phyloP scores from a whole-genome alignment of 148 eudicot genomes.

The Spergularia marina region DNA sequence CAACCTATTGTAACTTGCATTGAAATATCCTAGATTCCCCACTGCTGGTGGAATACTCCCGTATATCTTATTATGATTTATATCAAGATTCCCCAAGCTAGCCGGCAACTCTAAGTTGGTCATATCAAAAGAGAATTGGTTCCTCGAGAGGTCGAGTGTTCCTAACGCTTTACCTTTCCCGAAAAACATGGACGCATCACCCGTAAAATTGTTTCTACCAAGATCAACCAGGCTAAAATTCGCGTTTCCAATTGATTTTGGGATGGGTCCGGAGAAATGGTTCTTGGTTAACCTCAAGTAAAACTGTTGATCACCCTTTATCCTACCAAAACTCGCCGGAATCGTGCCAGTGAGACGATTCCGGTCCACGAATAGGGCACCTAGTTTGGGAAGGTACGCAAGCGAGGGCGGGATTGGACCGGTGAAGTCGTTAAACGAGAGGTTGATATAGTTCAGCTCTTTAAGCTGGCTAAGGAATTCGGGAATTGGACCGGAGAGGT shows the following conservation, averaged over 20 bases:
- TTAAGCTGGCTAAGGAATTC: slow-evolving; percentile 1
- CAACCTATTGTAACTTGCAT: too few relatives aligned
- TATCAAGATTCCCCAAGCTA: background rate
- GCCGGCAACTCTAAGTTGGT: background rate
- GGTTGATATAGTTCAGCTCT: background rate
- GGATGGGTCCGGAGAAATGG: slow-evolving; percentile 38
- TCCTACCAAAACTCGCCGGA: slow-evolving; percentile 35
- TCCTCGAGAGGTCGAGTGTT: background rate
- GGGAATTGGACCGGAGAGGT: slow-evolving; percentile 35
- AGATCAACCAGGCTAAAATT: too few relatives aligned
- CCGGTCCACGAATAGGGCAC: slow-evolving; percentile 26
- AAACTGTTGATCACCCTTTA: slow-evolving; percentile 10
- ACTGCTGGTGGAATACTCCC: too few relatives aligned
- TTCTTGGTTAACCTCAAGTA: slow-evolving; percentile 22
- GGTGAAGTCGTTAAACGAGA: slow-evolving; percentile 26
- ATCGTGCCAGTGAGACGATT: slow-evolving; percentile 43
- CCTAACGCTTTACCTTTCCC: background rate
- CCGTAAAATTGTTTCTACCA: too few relatives aligned
- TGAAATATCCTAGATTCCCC: too few relatives aligned
- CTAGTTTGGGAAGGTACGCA: slow-evolving; percentile 23
- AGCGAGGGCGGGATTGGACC: slow-evolving; percentile 44
- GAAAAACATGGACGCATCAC: too few relatives aligned
- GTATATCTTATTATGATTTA: background rate
- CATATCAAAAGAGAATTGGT: background rate
- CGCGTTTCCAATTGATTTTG: slow-evolving; percentile 26